Conservation (phyloP, 192 early-diverging fungal genomes). For the Coemansia sp. region DNA sequence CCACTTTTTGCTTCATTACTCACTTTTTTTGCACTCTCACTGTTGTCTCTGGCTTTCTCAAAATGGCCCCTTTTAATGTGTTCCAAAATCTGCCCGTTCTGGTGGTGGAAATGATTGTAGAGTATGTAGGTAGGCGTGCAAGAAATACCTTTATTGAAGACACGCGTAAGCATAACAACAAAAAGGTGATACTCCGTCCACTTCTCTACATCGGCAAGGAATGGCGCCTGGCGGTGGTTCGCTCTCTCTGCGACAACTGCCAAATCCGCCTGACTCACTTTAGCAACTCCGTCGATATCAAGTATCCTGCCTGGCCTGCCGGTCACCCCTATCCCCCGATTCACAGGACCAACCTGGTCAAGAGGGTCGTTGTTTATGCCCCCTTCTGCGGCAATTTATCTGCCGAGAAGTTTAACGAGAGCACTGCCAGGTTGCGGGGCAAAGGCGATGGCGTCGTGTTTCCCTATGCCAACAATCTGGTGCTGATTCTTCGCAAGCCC, state of each 20-base stretch:
- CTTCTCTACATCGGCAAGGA: not conserved
- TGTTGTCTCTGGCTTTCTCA: not conserved
- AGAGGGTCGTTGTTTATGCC: not conserved
- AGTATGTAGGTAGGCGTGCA: not conserved
- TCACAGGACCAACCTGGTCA: not conserved
- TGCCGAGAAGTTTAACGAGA: not conserved
- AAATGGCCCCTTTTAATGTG: not conserved
- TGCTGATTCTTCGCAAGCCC: not conserved
- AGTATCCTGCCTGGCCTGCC: not conserved
- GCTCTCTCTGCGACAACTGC: not conserved
- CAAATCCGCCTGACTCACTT: not conserved
- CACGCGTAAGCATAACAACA: not conserved
- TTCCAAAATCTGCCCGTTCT: not conserved
- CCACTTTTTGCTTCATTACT: constrained; percentile 1
- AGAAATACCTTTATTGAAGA: not conserved
- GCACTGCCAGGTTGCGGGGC: not conserved
- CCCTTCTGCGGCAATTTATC: not conserved
- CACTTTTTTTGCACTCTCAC: not conserved
- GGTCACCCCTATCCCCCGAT: not conserved
- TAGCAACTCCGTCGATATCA: not conserved
- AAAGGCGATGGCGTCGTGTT: not conserved
- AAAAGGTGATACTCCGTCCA: not conserved
- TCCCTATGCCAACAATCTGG: not conserved
- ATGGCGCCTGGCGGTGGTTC: not conserved
- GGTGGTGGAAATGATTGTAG: not conserved